Evolutionary conservation across 1,139 yeast genomes (phyloP), one percentile per base, ranked within the genome.

Genomic region (Debaryomyces udenii): DNA sequence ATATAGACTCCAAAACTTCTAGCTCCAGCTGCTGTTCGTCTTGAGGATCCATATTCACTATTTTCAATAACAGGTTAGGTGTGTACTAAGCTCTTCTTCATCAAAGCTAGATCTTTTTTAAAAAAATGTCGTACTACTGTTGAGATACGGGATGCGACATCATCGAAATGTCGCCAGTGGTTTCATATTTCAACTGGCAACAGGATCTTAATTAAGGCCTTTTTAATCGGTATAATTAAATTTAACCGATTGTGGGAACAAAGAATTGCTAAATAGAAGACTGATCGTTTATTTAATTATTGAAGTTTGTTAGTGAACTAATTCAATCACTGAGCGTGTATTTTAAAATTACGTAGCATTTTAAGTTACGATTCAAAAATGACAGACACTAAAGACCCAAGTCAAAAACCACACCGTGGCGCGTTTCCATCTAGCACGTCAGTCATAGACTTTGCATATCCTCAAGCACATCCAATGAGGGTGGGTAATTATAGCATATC

Each of bases 1-100:
- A 93, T 44, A 93, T 93, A 17, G 95, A 84, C 61, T 87, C 84
- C 46, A 93, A 74, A 30, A 90, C 89, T 61, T 87, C 95, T 34
- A 88, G 63, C 59, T 88, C 96, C 62, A 87, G 93, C 28, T 57
- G 59, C 56, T 87, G 95, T 59, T 87, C 96, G 61, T 85, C 94
- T 38, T 62, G 56, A 43, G 81, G 76, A 51, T 84, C 89, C 95
- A 86, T 86, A 39, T 30, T 47, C 7, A 7, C 22, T 20, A 20
- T 7, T 20, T 20, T 6, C 7, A 20, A 7, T 20, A 20, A 6
- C 5, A 20, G 22, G 7, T 20, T 20, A 7, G 22, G 7, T 20
- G 7, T 20, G 7, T 20, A 20, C 7, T 5, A 6, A 20, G 22
- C 22, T 20, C 22, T 20, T 20, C 22, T 20, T 20, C 7, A 20